phyloP scores from a whole-genome alignment of 2,329 filamentous ascomycete species.

The Drechmeria coniospora region DNA sequence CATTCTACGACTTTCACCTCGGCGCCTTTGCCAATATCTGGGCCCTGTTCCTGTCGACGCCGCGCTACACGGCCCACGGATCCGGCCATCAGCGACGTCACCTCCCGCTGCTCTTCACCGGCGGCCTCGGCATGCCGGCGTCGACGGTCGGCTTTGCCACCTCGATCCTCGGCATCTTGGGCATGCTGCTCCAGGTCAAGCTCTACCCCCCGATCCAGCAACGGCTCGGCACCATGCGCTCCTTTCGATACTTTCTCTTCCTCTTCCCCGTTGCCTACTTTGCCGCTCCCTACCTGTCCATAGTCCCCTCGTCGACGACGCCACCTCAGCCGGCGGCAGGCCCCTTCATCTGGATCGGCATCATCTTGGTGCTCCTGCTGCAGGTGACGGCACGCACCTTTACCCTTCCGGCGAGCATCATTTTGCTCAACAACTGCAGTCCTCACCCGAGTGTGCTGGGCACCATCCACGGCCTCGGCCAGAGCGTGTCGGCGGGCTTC shows the following conservation, averaged over 20 bases:
- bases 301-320: conserved; percentile 37
- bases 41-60: conserved; percentile 53
- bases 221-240: conserved; percentile 48
- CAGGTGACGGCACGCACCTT: conserved; percentile 65
- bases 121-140: conserved; percentile 52
- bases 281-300: conserved; percentile 49
- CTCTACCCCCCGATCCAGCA: conserved; percentile 51
- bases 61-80: conserved; percentile 26
- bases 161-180: conserved; percentile 52
- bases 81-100: conserved; percentile 12
- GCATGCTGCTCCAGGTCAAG: conserved; percentile 52
- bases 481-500: conserved; percentile 33
- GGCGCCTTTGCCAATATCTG: conserved; percentile 55
- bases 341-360: conserved; percentile 41
- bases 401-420: conserved; percentile 40
- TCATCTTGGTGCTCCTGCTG: conserved; percentile 45
- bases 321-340: conserved; percentile 29
- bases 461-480: conserved; percentile 38
- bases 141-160: conserved; percentile 53
- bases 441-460: conserved; percentile 43
- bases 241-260: conserved; percentile 49
- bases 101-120: conserved; percentile 40
- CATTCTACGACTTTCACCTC: conserved; percentile 56
- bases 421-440: conserved; percentile 44
- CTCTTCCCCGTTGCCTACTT: conserved; percentile 55